A percentile compares a stretch with the other conserved stretches of the same genome.
These are phyloP conservation scores for Hortiboletus flavorubellus DNA, from an alignment of 768 basidiomycete genomes.

Conservation along the genomic window DNA sequence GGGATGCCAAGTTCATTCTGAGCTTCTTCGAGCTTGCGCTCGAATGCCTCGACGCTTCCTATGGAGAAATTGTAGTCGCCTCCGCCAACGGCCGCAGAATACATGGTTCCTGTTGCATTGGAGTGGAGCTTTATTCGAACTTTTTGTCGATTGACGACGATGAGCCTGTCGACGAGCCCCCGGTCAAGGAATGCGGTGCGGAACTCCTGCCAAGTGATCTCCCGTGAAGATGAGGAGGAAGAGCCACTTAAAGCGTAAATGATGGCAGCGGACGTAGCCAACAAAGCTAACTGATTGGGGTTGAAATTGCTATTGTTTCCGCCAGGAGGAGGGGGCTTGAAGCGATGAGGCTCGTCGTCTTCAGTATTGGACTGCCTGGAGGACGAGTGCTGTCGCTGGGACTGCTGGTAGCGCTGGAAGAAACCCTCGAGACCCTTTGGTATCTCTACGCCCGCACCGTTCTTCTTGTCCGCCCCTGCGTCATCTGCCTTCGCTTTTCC, in stretches of 20 bases:
- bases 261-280: conserved; percentile 58
- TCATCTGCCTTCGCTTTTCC: conserved; percentile 35
- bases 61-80: conserved; percentile 93
- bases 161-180: conserved; percentile 90
- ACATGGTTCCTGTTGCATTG: conserved; percentile 79
- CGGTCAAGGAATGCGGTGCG: conserved; percentile 95
- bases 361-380: conserved; percentile 27
- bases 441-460: conserved; percentile 36
- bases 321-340: conserved; percentile 49
- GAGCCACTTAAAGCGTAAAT: conserved; percentile 57
- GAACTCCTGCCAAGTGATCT: conserved; percentile 99
- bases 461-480: conserved; percentile 31
- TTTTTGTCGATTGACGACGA: conserved; percentile 84
- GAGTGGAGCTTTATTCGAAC: conserved; percentile 93
- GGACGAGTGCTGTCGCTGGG: conserved; percentile 32
- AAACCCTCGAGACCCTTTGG: conserved; percentile 76
- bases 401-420: conserved; percentile 61
- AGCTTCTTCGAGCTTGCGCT: conserved; percentile 91
- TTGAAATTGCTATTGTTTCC: conserved; percentile 50
- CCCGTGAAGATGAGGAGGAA: conserved; percentile 55
- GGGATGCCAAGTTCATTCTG: conserved; percentile 92
- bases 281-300: conserved; percentile 53
- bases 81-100: conserved; percentile 52
- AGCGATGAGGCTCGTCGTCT: conserved; percentile 33
- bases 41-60: conserved; percentile 95